phyloP scores from a whole-genome alignment of 257 asterid species.

The Solanum peruvianum region DNA sequence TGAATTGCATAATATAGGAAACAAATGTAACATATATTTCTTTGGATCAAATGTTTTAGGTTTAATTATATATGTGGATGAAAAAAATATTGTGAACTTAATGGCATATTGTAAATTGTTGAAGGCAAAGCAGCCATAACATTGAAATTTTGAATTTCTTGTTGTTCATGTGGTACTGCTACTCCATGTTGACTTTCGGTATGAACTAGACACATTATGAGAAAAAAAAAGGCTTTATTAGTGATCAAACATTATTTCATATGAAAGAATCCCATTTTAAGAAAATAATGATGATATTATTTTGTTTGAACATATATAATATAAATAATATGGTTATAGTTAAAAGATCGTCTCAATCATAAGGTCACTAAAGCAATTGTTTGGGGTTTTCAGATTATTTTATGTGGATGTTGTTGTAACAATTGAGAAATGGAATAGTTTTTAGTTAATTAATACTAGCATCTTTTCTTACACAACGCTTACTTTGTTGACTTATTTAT shows the following conservation, averaged over 20 bases:
- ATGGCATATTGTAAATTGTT: neutral
- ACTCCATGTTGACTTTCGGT: too few relatives aligned
- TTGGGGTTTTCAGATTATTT: too few relatives aligned
- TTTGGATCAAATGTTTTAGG: neutral
- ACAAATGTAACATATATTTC: neutral
- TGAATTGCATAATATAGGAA: neutral
- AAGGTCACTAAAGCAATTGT: too few relatives aligned
- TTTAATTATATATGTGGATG: neutral
- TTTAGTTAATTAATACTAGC: too few relatives aligned
- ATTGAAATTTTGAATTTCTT: neutral
- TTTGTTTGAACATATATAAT: neutral
- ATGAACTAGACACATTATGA: neutral
- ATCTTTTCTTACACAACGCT: too few relatives aligned
- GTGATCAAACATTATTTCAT: neutral
- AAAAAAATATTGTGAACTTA: neutral
- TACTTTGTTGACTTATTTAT: too few relatives aligned
- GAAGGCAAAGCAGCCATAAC: neutral
- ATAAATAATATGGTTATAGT: neutral
- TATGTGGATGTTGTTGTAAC: too few relatives aligned
- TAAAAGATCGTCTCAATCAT: too few relatives aligned
- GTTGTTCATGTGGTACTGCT: neutral
- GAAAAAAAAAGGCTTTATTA: neutral
- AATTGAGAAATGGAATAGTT: too few relatives aligned
- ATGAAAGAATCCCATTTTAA: neutral
- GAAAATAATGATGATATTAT: neutral